Conservation (phyloP, 1,139 yeast genomes). For the Debaryomycetaceae sp. region DNA sequence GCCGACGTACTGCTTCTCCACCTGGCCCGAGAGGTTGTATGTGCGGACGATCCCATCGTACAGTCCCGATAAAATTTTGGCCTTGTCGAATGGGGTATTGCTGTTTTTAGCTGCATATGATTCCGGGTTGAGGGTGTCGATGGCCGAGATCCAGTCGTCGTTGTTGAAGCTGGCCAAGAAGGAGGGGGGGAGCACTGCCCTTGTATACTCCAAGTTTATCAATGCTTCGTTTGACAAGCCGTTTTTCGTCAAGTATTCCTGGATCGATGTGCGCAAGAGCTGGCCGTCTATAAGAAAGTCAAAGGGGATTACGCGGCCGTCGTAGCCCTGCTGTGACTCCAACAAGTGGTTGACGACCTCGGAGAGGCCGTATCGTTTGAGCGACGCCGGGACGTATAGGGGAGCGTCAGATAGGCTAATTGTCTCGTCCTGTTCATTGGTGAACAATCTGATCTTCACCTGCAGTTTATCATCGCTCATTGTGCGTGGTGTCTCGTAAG, state of each 20-base stretch:
- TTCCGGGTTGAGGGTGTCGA: slow-evolving; percentile 37
- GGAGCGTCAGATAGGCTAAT: slow-evolving; percentile 75
- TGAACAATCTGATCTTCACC: slow-evolving; percentile 72
- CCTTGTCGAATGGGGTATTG: slow-evolving; percentile 17
- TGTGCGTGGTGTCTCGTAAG: too few relatives aligned
- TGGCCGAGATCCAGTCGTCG: slow-evolving; percentile 92
- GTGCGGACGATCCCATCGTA: slow-evolving; percentile 92
- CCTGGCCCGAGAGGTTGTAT: slow-evolving; percentile 76
- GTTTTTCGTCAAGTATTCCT: slow-evolving; percentile 63
- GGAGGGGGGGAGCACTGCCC: slow-evolving; percentile 90
- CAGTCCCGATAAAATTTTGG: slow-evolving; percentile 73
- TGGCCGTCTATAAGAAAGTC: slow-evolving; percentile 86
- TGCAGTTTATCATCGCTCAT: slow-evolving; percentile 27
- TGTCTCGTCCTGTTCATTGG: slow-evolving; percentile 71
- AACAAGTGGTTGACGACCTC: slow-evolving; percentile 90
- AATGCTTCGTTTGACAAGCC: slow-evolving; percentile 80
- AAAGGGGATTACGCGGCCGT: slow-evolving; percentile 67
- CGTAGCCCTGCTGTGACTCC: slow-evolving; percentile 24
- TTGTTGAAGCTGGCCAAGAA: slow-evolving; percentile 79
- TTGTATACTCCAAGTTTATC: slow-evolving; percentile 74
- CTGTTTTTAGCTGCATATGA: slow-evolving; percentile 19
- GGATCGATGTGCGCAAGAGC: slow-evolving; percentile 63
- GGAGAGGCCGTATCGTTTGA: slow-evolving; percentile 85
- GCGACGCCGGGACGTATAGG: slow-evolving; percentile 71
- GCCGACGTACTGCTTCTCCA: slow-evolving; percentile 73